A percentile compares a stretch with the other conserved stretches of the same genome.
Conservation (phyloP, 768 basidiomycete genomes). For the Clitopilus passeckerianus region DNA sequence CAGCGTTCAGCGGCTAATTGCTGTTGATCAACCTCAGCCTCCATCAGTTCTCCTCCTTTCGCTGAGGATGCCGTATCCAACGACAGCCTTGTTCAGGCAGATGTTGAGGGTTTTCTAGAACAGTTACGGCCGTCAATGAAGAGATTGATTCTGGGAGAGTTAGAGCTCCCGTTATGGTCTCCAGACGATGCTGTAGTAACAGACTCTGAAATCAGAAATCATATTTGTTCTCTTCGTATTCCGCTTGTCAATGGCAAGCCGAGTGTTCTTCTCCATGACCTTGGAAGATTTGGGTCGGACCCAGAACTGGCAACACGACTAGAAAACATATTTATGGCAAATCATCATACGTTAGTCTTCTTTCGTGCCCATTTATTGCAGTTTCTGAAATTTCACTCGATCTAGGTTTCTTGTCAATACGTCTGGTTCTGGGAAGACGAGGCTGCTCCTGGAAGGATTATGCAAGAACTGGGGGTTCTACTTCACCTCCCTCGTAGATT, state of each 20-base stretch:
- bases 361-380: not conserved
- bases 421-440: slow-evolving; percentile 42
- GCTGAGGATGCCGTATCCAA: slow-evolving; percentile 10
- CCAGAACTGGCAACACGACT: slow-evolving; percentile 24
- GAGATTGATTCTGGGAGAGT: slow-evolving; percentile 26
- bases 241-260: slow-evolving; percentile 33
- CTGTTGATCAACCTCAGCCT: not conserved
- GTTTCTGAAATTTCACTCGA: not conserved
- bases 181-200: slow-evolving; percentile 13
- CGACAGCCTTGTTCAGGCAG: slow-evolving; percentile 4
- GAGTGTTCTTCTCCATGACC: slow-evolving; percentile 34
- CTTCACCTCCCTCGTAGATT: slow-evolving; percentile 39
- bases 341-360: slow-evolving; percentile 34
- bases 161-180: slow-evolving; percentile 26
- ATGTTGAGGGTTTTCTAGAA: slow-evolving; percentile 17
- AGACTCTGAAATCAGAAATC: slow-evolving; percentile 15
- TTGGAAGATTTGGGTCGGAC: slow-evolving; percentile 32
- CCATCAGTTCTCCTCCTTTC: slow-evolving; percentile 5
- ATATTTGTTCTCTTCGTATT: slow-evolving; percentile 26
- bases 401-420: slow-evolving; percentile 41
- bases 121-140: slow-evolving; percentile 26
- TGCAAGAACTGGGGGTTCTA: slow-evolving; percentile 44
- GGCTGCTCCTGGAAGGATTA: slow-evolving; percentile 38
- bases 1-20: slow-evolving; percentile 1
- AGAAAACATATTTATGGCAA: slow-evolving; percentile 36